Evolutionary conservation across 805 yeast species (phyloP), one percentile per base, ranked within the genome.

Genomic region (Yamadazyma kitorensis): DNA sequence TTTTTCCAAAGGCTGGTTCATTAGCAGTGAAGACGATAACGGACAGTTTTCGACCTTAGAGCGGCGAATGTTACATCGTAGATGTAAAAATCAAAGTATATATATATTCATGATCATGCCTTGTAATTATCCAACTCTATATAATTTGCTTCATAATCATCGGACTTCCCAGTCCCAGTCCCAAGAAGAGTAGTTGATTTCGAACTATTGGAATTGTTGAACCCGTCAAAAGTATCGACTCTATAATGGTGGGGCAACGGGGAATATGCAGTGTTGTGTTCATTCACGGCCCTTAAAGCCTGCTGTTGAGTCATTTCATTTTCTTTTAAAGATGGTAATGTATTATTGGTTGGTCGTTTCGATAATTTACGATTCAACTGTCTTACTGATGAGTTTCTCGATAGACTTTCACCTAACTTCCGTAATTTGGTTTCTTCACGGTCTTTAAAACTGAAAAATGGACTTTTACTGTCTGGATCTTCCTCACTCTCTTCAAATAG

Each of bases 341-440:
- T 31, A 5, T 15, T 4, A 7, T 31, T 27, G 6, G 40, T n/a
- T 4, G 31, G 11, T 12, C 33, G 36, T 29, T 27, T 39, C n/a
- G 42, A 19, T n/a, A 29, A 31, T 15, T 31, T 43, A 22, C 37
- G 27, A 19, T 46, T 45, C 17, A 51, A 34, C 26, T 45, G 55
- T 23, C 68, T 50, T 4, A 61, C 64, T 4, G 70, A 55, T 4
- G 57, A 38, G 21, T 57, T 61, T 29, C 54, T 48, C 1, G 69
- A 52, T 30, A 67, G 47, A 19, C 61, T 51, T 33, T 58, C 61
- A 3, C 72, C 70, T 30, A 67, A 47, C 29, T 49, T 54, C 22
- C 63, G 43, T 24, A 67, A 51, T 41, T 59, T 67, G 19, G 17
- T 24, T 21, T 52, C 56, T 38, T 53, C 55, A 21, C 45, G 36